Base-by-base conservation (phyloP, 331 rosid species). In the Rhamnella rubrinervis region DNA sequence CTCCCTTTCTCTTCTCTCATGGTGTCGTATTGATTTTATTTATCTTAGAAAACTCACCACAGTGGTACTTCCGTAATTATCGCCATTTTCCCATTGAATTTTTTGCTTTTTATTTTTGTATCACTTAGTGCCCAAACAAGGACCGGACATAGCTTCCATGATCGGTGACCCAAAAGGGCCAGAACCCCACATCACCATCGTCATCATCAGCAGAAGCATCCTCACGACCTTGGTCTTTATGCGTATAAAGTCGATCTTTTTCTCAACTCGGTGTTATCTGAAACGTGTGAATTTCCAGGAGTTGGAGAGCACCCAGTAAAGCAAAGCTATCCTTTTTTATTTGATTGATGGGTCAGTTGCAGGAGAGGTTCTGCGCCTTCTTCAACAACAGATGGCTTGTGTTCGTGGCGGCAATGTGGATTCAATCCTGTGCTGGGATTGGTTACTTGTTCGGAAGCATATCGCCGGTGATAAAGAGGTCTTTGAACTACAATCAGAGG, bases 391-490 rank as follows among this genome's bases (percentile, higher is more conserved):
- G 83, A 63, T 82, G 83, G 86, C 75, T 82, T 66, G 80, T 82
- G 51, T 82, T 82, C 58, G 83, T 78, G 28, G 78, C 81, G 16
- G 83, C 83, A 67, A 82, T 78, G 71, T 82, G 86, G 81, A 13
- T 82, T 20, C 83, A 78, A 26, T 78, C 83, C 31, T 72, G 73
- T 51, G 92, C 96, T 0, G 96, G 98, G 1, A 71, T 89, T 18
- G 79, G 96, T 12, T 92, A 92, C 83, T 70, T 89, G 78, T 92
- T 92, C 53, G 96, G 98, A 23, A 90, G 96, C 80, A 87, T 92
- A 56, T 92, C 98, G 1, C 98, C 96, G 5, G 84, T 83, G 5
- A 88, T 92, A 12, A 92, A 92, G 77, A 80, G 84, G 76, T 77
- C 72, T 72, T 76, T 89, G 91, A 82, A 85, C 17, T 92, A 75